These are phyloP conservation scores for Cytidiella melzeri DNA, from an alignment of 768 basidiomycete genomes.

Conservation along the genomic window DNA sequence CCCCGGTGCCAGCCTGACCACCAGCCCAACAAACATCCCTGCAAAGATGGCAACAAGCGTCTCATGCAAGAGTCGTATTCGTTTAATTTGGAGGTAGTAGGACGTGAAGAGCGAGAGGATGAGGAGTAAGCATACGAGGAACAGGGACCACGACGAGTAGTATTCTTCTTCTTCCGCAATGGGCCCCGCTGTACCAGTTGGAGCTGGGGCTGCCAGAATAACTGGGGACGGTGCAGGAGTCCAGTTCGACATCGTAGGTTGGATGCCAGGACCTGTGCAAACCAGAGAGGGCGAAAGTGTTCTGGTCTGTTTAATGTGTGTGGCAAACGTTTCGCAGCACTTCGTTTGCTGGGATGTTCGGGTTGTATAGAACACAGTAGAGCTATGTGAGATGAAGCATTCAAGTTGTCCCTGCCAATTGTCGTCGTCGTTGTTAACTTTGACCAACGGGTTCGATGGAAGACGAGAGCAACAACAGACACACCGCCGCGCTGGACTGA, in stretches of 20 bases:
- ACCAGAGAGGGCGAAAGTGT: no score
- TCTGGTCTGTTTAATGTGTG: background rate
- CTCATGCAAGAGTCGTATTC: constrained; percentile 93
- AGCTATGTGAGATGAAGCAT: no score
- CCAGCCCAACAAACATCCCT: constrained; percentile 91
- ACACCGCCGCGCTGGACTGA: no score
- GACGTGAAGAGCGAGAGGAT: constrained; percentile 93
- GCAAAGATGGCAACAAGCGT: constrained; percentile 93
- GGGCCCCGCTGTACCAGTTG: constrained; percentile 11
- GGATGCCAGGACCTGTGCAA: no score
- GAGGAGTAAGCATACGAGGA: constrained; percentile 87
- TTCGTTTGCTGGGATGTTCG: no score
- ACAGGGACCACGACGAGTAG: constrained; percentile 91
- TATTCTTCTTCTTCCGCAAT: constrained; percentile 73
- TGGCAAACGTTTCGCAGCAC: no score
- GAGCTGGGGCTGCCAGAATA: constrained; percentile 4
- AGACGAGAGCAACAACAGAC: no score
- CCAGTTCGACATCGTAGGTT: constrained; percentile 2
- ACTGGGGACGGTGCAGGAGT: constrained; percentile 1
- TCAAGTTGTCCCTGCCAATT: no score
- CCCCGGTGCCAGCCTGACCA: constrained; percentile 86
- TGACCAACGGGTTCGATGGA: no score
- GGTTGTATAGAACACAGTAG: no score
- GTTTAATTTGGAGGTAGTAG: constrained; percentile 96
- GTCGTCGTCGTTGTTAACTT: no score